Evolutionary conservation across 805 yeast species (phyloP), one percentile per base, ranked within the genome.

Genomic region (Zygotorulaspora sp.): DNA sequence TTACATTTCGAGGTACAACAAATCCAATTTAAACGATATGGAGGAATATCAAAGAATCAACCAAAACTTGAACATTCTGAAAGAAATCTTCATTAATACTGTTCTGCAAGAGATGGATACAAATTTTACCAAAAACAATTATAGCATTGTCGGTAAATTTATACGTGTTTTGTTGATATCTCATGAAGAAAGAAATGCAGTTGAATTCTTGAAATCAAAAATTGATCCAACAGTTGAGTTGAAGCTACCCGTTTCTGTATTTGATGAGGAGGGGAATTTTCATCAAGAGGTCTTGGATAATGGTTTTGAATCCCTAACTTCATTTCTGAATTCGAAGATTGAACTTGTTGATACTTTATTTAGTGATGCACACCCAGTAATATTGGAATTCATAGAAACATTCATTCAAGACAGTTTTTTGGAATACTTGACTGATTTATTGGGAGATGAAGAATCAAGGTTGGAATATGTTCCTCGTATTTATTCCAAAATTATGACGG

Each of bases 81-180:
- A 50, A 35, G 90, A 82, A 50, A 66, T 84, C 13, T 84, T 86
- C 53, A 80, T 82, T 27, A 81, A 74, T 53, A 84, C 92, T 0
- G 69, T 83, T 6, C 56, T 85, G 11, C 61, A 77, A 31, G 94
- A 86, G 53, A 68, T 84, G 41, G 89, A 83, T 35, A 59, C 69
- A 20, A 79, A 72, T 44, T 70, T 72, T 42, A 75, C 72, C 30
- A 52, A 67, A 2, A 61, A 67, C 30, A 75, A 78, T 26, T 74
- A 59, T 23, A 61, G 54, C 4, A 58, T 62, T 8, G 58, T 57
- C 12, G 61, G 62, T 5, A 55, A 56, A 25, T 58, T 57, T 56
- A 36, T 58, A 43, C 19, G 48, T 30, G 43, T 60, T 51, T 30
- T 69, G 58, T 21, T 70, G 54, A 12, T 62, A 63, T 32, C 63